Base-by-base conservation (phyloP, 306 rosid genomes). In the Cicer cuneatum region DNA sequence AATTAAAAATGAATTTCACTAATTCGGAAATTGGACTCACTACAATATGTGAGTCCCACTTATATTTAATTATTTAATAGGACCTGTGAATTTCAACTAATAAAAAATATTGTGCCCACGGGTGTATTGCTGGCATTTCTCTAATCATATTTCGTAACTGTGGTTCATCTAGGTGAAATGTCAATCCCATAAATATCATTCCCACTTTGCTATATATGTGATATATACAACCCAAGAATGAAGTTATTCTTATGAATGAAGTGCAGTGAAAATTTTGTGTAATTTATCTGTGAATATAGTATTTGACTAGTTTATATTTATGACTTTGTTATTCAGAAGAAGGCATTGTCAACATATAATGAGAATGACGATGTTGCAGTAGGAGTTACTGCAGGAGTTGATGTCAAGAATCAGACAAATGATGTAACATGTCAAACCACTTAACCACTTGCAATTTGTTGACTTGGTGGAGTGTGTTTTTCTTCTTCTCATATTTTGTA, bases 391-490 rank as follows among this genome's bases (percentile, higher is more conserved):
- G 69, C 87, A 49, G 88, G 85, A 81, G 74, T 76, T 41, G 84
- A 82, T 69, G 38, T 73, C 73, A 69, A 82, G 76, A 74, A 72
- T 82, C 90, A 41, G 66, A 66, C 73, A 16, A 78, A 61, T 12
- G 84, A 83, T 79, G 77, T 87, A 72, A 83, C 96, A 18, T 87
- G 87, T 72, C 84, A 89, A 93, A 80, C 75, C 10, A 72, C 80
- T 5, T 84, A 48, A 76, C 75, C 67, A 60, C 66, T 69, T 73
- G 76, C 75, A 75, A 78, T 65, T 82, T 78, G 77, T 85, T 77
- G 73, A 79, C 71, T 49, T 81, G 76, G 85, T 83, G 76, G 85
- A 81, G 59, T 71, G 85, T 43, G 13, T 21, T 79, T 72, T 65
- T 29, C 45, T 65, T 29, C 45, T 33, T 75, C 39, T 77, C 52